Conservation (phyloP, 2,329 filamentous ascomycete genomes). For the Exophiala lecanii-corni region DNA sequence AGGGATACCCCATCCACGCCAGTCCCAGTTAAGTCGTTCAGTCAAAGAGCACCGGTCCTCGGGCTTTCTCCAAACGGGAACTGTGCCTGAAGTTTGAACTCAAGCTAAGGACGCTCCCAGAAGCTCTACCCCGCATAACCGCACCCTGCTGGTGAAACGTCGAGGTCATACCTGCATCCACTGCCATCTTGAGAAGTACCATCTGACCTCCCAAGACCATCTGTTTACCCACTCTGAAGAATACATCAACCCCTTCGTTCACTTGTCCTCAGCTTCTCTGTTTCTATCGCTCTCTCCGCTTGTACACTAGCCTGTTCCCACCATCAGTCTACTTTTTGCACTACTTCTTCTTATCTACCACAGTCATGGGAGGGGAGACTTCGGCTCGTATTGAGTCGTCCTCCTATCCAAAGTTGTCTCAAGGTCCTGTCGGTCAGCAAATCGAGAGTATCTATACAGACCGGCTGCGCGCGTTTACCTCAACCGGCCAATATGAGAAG, state of each 20-base stretch:
- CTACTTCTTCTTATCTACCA: neutral
- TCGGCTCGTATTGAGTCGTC: conserved; percentile 32
- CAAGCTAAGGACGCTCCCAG: no score
- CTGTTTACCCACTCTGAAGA: no score
- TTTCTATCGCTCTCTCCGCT: no score
- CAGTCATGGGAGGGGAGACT: conserved; percentile 37
- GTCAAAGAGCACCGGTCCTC: no score
- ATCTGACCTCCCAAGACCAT: no score
- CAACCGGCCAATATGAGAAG: conserved; percentile 73
- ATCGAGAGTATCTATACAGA: conserved; percentile 82
- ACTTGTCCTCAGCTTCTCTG: no score
- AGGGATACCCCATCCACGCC: no score
- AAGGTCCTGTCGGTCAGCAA: conserved; percentile 64
- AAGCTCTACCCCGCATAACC: conserved; percentile 5
- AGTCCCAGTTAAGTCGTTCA: no score
- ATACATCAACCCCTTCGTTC: no score
- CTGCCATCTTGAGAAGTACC: no score
- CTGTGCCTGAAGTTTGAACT: no score
- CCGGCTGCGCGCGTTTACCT: conserved; percentile 75
- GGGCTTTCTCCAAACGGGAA: no score
- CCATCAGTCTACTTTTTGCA: neutral
- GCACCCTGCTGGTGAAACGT: neutral
- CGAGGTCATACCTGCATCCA: neutral
- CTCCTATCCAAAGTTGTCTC: conserved; percentile 47
- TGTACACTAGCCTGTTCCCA: neutral